Evolutionary conservation across 768 basidiomycete genomes (phyloP).

Genomic region (Guyanaporus albipodus): DNA sequence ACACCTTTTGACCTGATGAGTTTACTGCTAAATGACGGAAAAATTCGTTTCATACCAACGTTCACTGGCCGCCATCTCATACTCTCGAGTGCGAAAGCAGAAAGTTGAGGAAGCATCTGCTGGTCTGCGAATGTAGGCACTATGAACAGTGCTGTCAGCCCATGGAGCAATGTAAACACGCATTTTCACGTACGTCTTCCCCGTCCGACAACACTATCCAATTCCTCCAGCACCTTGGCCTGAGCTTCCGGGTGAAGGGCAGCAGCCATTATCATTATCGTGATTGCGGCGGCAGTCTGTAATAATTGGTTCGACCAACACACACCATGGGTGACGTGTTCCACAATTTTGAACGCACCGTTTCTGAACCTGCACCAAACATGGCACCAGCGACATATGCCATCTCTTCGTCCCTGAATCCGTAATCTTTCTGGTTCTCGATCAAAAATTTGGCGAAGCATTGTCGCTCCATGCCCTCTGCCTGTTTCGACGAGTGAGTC

Average conservation of each 20-base stretch:
- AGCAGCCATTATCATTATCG: constrained; percentile 52
- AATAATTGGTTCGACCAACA: not conserved
- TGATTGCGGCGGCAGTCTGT: constrained; percentile 45
- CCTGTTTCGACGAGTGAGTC: too few species aligned
- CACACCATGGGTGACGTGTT: too few species aligned
- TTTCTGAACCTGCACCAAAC: constrained; percentile 42
- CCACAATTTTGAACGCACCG: constrained; percentile 24
- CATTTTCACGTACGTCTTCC: constrained; percentile 19
- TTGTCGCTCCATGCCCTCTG: constrained; percentile 1
- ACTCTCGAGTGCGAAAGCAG: constrained; percentile 35
- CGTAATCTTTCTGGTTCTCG: constrained; percentile 33
- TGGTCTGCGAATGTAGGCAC: constrained; percentile 37
- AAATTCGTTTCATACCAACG: constrained; percentile 20
- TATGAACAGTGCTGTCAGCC: constrained; percentile 6
- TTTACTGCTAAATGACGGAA: not conserved
- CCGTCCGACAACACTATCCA: constrained; percentile 48
- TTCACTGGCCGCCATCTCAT: constrained; percentile 38
- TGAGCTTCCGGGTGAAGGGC: constrained; percentile 50
- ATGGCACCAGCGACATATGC: constrained; percentile 40
- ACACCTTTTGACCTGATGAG: not conserved
- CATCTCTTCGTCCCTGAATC: constrained; percentile 32
- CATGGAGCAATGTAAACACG: not conserved
- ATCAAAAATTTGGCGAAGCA: constrained; percentile 38
- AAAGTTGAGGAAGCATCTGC: constrained; percentile 32
- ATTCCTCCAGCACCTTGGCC: constrained; percentile 45